Conservation (phyloP, 257 asterid genomes). For the Coffea canephora region DNA sequence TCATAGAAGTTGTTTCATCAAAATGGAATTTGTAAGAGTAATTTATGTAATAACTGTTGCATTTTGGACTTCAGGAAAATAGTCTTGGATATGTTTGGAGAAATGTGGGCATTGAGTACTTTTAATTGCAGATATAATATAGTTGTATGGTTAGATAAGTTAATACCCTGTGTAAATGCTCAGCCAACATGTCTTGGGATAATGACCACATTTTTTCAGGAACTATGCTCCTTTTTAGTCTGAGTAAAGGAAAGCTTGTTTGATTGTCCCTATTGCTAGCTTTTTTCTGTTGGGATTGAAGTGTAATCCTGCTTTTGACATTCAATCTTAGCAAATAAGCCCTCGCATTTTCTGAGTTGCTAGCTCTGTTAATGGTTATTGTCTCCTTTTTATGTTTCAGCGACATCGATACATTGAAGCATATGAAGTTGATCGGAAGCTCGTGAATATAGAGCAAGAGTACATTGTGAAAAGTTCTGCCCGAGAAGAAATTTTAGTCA, state of each 20-base stretch:
- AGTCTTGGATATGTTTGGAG: neutral
- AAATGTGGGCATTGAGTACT: neutral
- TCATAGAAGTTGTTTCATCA: neutral
- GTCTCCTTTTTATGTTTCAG: slow-evolving; percentile 41
- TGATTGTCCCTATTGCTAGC: neutral
- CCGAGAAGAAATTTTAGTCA: slow-evolving; percentile 44
- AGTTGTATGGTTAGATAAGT: neutral
- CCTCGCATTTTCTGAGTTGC: slow-evolving; percentile 9
- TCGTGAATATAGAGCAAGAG: slow-evolving; percentile 63
- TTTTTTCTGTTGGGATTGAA: neutral
- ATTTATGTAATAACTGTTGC: neutral
- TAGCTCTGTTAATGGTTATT: slow-evolving; percentile 20
- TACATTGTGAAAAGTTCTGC: slow-evolving; percentile 45
- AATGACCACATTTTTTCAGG: neutral
- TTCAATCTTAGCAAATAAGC: neutral
- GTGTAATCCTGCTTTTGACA: neutral
- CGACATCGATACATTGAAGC: slow-evolving; percentile 84
- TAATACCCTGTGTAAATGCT: neutral
- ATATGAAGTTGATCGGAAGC: slow-evolving; percentile 69
- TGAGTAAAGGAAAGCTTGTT: neutral
- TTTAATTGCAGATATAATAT: neutral
- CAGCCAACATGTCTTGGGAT: neutral
- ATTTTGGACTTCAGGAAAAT: neutral
- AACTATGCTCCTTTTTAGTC: neutral
- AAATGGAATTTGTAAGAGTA: neutral